Conservation (phyloP, 805 yeast genomes). For the Grigorovia humatica region DNA sequence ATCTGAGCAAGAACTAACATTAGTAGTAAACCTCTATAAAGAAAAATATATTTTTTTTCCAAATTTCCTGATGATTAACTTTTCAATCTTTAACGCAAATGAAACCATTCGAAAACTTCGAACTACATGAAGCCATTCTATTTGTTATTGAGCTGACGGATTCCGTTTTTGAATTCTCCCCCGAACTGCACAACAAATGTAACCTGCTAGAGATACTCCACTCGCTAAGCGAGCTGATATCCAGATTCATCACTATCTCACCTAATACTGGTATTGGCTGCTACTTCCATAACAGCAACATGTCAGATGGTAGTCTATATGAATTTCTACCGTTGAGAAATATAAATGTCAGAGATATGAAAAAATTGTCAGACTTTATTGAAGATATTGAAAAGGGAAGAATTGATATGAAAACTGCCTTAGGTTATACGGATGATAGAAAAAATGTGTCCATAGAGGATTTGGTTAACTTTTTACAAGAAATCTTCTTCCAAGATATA, state of each 20-base stretch:
- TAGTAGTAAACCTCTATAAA: too few species aligned
- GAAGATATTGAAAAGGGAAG: slow-evolving; percentile 31
- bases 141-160: slow-evolving; percentile 52
- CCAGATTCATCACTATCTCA: slow-evolving; percentile 51
- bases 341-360: slow-evolving; percentile 49
- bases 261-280: slow-evolving; percentile 72
- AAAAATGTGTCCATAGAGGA: slow-evolving; percentile 28
- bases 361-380: slow-evolving; percentile 40
- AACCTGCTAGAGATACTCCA: slow-evolving; percentile 44
- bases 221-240: slow-evolving; percentile 50
- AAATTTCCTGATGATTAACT: neutral
- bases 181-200: slow-evolving; percentile 27
- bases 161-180: slow-evolving; percentile 33
- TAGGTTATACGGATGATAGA: slow-evolving; percentile 15
- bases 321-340: slow-evolving; percentile 43
- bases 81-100: neutral
- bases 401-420: slow-evolving; percentile 25
- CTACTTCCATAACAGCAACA: slow-evolving; percentile 37
- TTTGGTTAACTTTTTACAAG: slow-evolving; percentile 43
- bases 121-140: slow-evolving; percentile 51
- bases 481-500: slow-evolving; percentile 39
- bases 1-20: too few species aligned
- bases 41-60: too few species aligned
- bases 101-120: slow-evolving; percentile 20
- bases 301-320: slow-evolving; percentile 35